Evolutionary conservation across 129 eudicot genomes (phyloP), one percentile per base, ranked within the genome.

Genomic region (Mikania micrantha): DNA sequence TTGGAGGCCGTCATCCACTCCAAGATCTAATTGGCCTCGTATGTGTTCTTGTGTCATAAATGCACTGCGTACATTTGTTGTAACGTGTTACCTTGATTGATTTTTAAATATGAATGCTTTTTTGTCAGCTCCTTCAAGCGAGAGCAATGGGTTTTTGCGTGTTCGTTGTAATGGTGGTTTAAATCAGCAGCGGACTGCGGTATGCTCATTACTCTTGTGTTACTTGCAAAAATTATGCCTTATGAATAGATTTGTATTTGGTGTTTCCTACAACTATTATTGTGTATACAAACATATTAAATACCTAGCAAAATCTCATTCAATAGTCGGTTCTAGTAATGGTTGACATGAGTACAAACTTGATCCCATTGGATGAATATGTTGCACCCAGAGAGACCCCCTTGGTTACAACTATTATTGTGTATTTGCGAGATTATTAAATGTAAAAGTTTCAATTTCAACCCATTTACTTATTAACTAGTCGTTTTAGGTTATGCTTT

Each of bases 111-210:
- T 38, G 22, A 45, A 50, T 66, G 35, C 34, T 56, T 77, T 78
- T 16, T 87, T 84, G n/a, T 79, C 80, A 92, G 98, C 96, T 58
- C 98, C 96, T 49, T 79, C 96, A 69, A 67, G 58, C 4, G 87
- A 88, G 72, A 86, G 77, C 80, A 88, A 92, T 69, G 96, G 98
- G 35, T 92, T 80, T 75, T 79, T 92, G 38, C 87, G 91, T 69
- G 98, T 92, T 76, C 96, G 98, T 50, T 92, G 98, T 80, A 92
- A 92, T 69, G 98, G 98, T 57, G 98, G 98, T 74, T 74, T 88
- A 28, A 92, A 88, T 86, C 98, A 92, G 80, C 98, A 92, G 76
- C 80, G 96, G 38, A 92, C 83, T 59, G 98, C 98, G 77, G 98
- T 92, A 69, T 71, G 87, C 73, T 64, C 25, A 64, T 47, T 57